Evolutionary conservation across 2,329 filamentous ascomycete genomes (phyloP).

Genomic region (Penicillium sp.): DNA sequence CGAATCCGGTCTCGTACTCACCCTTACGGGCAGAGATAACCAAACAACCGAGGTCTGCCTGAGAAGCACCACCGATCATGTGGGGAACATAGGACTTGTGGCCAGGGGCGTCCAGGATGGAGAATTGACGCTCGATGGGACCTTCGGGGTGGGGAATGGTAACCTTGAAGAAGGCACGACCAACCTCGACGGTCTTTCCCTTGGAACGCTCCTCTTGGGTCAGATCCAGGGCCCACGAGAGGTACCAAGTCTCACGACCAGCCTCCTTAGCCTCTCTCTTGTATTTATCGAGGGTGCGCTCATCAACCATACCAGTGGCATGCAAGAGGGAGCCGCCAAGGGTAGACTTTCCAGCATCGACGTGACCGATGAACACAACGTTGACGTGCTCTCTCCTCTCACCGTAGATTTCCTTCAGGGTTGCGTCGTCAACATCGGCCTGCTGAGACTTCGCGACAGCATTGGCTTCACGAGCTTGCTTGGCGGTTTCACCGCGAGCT

Average conservation of each 20-base stretch:
- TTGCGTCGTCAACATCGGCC: constrained; percentile 78
- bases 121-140: constrained; percentile 85
- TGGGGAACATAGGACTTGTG: constrained; percentile 98
- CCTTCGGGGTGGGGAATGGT: constrained; percentile 38
- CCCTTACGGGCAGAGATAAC: constrained; percentile 97
- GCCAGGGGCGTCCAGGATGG: constrained; percentile 92
- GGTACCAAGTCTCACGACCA: constrained; percentile 96
- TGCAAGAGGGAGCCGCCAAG: constrained; percentile 92
- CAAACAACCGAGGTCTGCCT: constrained; percentile 90
- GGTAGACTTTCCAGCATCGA: constrained; percentile 97
- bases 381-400: constrained; percentile 81
- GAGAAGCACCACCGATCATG: constrained; percentile 95
- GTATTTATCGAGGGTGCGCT: constrained; percentile 97
- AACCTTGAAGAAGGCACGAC: constrained; percentile 93
- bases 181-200: constrained; percentile 98
- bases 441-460: constrained; percentile 81
- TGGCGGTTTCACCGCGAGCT: constrained; percentile 58
- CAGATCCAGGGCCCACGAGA: constrained; percentile 96
- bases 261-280: constrained; percentile 95
- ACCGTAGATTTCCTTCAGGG: constrained; percentile 89
- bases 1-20: constrained; percentile 98
- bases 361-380: constrained; percentile 96
- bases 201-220: constrained; percentile 95
- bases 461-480: constrained; percentile 70
- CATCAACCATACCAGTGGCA: constrained; percentile 97